Evolutionary conservation across 306 rosid genomes (phyloP).

Genomic region (Quercus ilex): DNA sequence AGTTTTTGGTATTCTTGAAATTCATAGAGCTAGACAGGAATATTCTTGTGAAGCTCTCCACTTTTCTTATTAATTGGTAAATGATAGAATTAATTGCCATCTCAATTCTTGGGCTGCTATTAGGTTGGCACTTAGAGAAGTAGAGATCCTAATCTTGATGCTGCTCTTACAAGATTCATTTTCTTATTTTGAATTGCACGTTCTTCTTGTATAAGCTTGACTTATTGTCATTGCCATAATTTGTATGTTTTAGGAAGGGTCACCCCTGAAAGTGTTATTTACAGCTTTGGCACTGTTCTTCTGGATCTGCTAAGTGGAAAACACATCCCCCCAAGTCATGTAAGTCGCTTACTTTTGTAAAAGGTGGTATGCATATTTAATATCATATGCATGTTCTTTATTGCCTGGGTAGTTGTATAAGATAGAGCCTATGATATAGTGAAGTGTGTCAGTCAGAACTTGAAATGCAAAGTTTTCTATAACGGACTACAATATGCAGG

Average conservation of each 20-base stretch:
- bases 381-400: not conserved
- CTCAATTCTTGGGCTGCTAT: not conserved
- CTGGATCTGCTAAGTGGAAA: conserved; percentile 96
- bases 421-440: not conserved
- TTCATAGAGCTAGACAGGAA: not conserved
- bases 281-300: conserved; percentile 95
- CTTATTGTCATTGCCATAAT: conserved; percentile 4
- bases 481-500: not conserved
- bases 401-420: conserved; percentile 1
- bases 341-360: conserved; percentile 37
- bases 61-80: not conserved
- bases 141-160: not conserved
- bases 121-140: not conserved
- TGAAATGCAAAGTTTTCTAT: not conserved
- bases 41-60: not conserved
- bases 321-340: conserved; percentile 98
- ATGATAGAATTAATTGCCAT: not conserved
- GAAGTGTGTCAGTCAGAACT: conserved; percentile 1
- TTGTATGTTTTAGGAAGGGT: conserved; percentile 70
- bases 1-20: not conserved
- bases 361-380: not conserved
- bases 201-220: conserved; percentile 7
- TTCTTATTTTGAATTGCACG: not conserved
- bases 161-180: not conserved
- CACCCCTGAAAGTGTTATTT: conserved; percentile 94